Evolutionary conservation across 2,329 filamentous ascomycete genomes (phyloP), one percentile per base, ranked within the genome.

Genomic region (Thielaviopsis ethacetica): DNA sequence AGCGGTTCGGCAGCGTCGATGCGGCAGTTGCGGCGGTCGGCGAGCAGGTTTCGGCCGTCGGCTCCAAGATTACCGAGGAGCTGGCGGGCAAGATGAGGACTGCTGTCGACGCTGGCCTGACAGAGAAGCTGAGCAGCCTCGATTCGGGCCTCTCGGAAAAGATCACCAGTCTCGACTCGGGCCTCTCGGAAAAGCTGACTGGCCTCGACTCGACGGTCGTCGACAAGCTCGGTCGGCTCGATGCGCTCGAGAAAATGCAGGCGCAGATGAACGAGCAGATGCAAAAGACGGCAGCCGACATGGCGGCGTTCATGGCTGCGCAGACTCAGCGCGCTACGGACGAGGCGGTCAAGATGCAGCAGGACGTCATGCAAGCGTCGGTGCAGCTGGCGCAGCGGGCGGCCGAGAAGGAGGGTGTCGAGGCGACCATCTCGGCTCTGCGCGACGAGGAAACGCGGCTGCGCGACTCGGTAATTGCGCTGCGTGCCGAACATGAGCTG

Each of bases 201-300:
- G 59, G 59, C 19, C 58, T 61, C 53, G 59, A 61, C 34, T 53
- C 58, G 26, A 58, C 59, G 7, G 53, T 61, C 3, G 19, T 44
- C 15, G 56, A 57, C 21, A 61, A 59, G 38, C 80, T 88, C 41
- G 76, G 79, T 5, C 88, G 91, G 64, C 79, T 96, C 53, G 85
- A 86, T 62, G 87, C 88, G 24, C 79, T 98, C 5, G 89, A 96
- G 64, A 56, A 61, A 38, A 57, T 61, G 24, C 38, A 44, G 38
- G 38, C 38, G 38, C 81, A 90, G 69, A 93, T 97, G 56, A 89
- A 96, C 66, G 79, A 86, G 63, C 87, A 95, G 64, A 89, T 98
- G 59, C 82, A 88, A 68, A 79, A 83, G 61, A 95, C 89, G 1
- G 90, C 91, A 0, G 81, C 83, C 21, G 89, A 94, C 67, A 84